Conservation (phyloP, 2,329 filamentous ascomycete species). For the Paecilomyces fulvus region DNA sequence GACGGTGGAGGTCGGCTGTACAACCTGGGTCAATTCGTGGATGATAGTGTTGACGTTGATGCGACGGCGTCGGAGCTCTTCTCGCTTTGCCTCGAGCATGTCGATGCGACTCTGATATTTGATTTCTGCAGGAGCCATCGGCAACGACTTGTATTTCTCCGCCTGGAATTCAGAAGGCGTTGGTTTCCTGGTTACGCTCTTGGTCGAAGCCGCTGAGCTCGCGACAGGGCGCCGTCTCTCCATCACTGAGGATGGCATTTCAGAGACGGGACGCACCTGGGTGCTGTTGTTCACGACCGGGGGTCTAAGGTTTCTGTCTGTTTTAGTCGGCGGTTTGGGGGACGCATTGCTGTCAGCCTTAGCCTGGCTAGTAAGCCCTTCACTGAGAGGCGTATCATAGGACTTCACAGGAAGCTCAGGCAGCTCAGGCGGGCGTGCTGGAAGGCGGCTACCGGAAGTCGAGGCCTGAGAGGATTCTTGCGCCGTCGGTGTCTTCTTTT, state of each 20-base stretch:
- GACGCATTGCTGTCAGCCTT: background rate
- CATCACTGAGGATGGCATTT: slow-evolving; percentile 28
- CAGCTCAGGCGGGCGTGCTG: background rate
- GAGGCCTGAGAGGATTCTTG: background rate
- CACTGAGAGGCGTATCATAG: background rate
- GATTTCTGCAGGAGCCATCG: slow-evolving; percentile 53
- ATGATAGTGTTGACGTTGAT: slow-evolving; percentile 66
- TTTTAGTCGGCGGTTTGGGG: background rate
- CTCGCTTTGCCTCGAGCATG: slow-evolving; percentile 57
- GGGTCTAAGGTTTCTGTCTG: background rate
- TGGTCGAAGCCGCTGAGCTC: slow-evolving; percentile 20
- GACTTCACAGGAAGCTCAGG: background rate
- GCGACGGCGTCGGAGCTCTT: slow-evolving; percentile 57
- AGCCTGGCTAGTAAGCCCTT: background rate
- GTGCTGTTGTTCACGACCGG: slow-evolving; percentile 18
- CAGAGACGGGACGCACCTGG: slow-evolving; percentile 24
- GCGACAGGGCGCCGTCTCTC: slow-evolving; percentile 33
- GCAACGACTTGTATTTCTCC: slow-evolving; percentile 46
- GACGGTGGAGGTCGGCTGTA: slow-evolving; percentile 60
- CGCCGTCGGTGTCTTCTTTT: background rate
- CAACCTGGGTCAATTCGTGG: slow-evolving; percentile 67
- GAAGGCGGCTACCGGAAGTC: background rate
- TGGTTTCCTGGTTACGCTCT: slow-evolving; percentile 33
- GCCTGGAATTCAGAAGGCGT: slow-evolving; percentile 25
- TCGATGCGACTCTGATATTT: slow-evolving; percentile 57